phyloP scores from a whole-genome alignment of 2,329 filamentous ascomycete genomes.

The Chaetoscypha palmicola region DNA sequence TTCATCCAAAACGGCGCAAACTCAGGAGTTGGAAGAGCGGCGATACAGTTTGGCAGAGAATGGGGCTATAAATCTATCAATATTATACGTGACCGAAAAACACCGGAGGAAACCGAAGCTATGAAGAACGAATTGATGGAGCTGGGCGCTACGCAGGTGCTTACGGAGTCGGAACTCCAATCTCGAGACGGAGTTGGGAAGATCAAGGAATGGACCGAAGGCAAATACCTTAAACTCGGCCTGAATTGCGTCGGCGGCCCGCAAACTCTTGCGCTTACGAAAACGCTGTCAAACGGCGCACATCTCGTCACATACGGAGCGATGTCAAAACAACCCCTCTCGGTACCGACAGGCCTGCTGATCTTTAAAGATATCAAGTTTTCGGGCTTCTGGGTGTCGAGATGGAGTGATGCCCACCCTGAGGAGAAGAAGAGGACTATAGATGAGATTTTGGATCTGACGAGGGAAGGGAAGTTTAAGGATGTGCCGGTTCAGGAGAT shows the following conservation, averaged over 20 bases:
- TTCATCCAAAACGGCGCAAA: constrained; percentile 97
- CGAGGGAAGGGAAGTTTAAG: constrained; percentile 67
- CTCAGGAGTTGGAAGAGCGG: constrained; percentile 82
- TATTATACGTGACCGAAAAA: constrained; percentile 68
- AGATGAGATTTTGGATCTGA: constrained; percentile 74
- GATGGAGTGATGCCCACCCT: constrained; percentile 73
- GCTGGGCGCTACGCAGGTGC: constrained; percentile 47
- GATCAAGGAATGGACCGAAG: constrained; percentile 56
- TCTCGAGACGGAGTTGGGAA: constrained; percentile 39
- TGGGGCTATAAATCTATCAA: constrained; percentile 94
- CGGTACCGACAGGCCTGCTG: constrained; percentile 71
- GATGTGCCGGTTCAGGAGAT: constrained; percentile 80
- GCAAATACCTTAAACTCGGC: constrained; percentile 65
- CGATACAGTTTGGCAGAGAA: constrained; percentile 75
- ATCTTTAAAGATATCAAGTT: constrained; percentile 93
- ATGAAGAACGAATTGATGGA: constrained; percentile 53
- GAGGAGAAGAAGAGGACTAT: constrained; percentile 72
- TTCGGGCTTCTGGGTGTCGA: constrained; percentile 90
- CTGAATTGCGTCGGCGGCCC: constrained; percentile 94
- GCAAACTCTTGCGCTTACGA: constrained; percentile 70
- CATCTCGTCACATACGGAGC: constrained; percentile 90
- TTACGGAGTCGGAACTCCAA: constrained; percentile 44
- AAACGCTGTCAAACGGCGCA: constrained; percentile 59
- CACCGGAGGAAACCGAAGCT: constrained; percentile 54
- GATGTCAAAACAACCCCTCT: constrained; percentile 84